Conservation (phyloP, 2,329 filamentous ascomycete species). For the Phialocephala subalpina region DNA sequence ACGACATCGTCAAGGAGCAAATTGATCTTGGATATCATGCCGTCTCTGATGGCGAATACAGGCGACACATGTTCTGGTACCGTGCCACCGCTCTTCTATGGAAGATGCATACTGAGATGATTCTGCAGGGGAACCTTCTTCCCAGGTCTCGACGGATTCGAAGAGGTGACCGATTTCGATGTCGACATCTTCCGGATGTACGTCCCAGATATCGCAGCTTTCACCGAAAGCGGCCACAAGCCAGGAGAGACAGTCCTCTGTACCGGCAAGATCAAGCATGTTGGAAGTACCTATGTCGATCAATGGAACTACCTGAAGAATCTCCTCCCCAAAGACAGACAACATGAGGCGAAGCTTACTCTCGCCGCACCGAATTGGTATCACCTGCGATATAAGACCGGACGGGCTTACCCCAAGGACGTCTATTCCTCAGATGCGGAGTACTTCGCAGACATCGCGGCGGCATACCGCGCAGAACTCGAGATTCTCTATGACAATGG, state of each 20-base stretch:
- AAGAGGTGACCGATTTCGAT: slow-evolving; percentile 40
- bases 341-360: slow-evolving; percentile 74
- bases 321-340: slow-evolving; percentile 64
- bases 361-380: slow-evolving; percentile 74
- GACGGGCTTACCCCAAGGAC: slow-evolving; percentile 57
- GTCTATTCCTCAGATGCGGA: slow-evolving; percentile 59
- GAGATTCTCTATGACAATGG: slow-evolving; percentile 60
- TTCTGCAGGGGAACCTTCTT: slow-evolving; percentile 39
- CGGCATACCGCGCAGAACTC: slow-evolving; percentile 60
- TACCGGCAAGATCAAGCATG: slow-evolving; percentile 56
- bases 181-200: slow-evolving; percentile 50
- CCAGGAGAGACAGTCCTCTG: slow-evolving; percentile 55
- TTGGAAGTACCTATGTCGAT: slow-evolving; percentile 55
- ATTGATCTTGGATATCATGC: slow-evolving; percentile 63
- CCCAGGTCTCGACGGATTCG: slow-evolving; percentile 39
- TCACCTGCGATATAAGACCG: slow-evolving; percentile 67
- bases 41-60: slow-evolving; percentile 66
- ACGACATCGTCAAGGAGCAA: slow-evolving; percentile 65
- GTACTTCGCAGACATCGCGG: slow-evolving; percentile 62
- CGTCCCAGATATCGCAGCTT: slow-evolving; percentile 50
- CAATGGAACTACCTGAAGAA: slow-evolving; percentile 68
- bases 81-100: slow-evolving; percentile 43
- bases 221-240: slow-evolving; percentile 53
- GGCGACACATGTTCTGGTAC: slow-evolving; percentile 39
- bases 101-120: slow-evolving; percentile 56